Conservation (phyloP, 495 filamentous ascomycete genomes). For the Aspergillus egyptiacus region DNA sequence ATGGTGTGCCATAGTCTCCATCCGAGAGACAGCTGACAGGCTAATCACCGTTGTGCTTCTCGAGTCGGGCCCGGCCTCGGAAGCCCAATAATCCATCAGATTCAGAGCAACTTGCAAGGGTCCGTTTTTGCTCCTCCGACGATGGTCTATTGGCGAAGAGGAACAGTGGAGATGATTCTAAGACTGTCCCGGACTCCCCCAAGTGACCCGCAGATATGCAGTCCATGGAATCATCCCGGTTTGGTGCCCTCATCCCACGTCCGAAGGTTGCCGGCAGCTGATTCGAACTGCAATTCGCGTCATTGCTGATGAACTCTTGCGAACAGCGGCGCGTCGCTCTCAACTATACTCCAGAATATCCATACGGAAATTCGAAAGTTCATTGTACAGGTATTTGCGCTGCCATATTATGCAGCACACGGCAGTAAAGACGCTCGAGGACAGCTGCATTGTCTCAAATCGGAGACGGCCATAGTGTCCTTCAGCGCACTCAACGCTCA, state of each 20-base stretch:
- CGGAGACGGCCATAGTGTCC: background rate
- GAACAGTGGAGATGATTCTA: constrained; percentile 14
- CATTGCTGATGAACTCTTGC: constrained; percentile 2
- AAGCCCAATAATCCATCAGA: background rate
- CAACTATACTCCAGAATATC: background rate
- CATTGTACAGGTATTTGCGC: too few relatives aligned
- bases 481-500: constrained; percentile 3
- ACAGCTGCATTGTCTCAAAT: constrained; percentile 1
- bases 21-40: constrained; percentile 4
- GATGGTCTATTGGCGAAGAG: constrained; percentile 18
- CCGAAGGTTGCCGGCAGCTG: constrained; percentile 10
- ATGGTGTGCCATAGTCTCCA: constrained; percentile 18
- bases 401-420: too few relatives aligned
- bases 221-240: constrained; percentile 3
- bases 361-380: background rate
- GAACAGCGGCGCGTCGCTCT: background rate
- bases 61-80: constrained; percentile 16
- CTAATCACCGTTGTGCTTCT: constrained; percentile 11
- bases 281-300: background rate
- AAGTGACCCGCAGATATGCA: constrained; percentile 18
- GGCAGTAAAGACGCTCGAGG: background rate
- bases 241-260: constrained; percentile 18
- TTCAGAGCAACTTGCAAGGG: constrained; percentile 15
- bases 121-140: constrained; percentile 18
- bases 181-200: constrained; percentile 16